Conservation (phyloP, 148 eudicot genomes). For the Persicaria tinctoria region DNA sequence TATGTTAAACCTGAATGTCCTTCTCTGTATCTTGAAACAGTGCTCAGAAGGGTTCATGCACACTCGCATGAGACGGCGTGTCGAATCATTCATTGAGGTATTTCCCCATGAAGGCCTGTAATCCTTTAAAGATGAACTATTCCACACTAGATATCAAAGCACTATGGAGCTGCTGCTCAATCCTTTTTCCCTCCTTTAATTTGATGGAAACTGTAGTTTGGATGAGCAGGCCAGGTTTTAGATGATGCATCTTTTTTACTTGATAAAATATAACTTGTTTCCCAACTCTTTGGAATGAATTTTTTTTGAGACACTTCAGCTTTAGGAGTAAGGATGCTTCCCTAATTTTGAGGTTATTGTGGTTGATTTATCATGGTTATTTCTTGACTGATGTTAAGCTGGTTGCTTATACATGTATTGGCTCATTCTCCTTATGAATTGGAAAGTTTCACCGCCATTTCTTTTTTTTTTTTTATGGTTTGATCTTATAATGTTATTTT, state of each 20-base stretch:
- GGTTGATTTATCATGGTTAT: neutral
- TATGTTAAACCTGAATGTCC: neutral
- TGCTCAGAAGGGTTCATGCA: conserved; percentile 99
- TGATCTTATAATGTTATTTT: neutral
- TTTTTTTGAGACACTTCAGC: too few species aligned
- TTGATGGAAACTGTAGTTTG: neutral
- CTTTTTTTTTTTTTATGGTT: neutral
- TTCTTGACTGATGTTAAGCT: neutral
- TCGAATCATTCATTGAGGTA: conserved; percentile 94
- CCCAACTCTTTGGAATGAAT: too few species aligned
- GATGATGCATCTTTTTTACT: too few species aligned
- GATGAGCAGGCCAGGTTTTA: neutral
- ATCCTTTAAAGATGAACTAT: neutral
- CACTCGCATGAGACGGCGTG: conserved; percentile 97
- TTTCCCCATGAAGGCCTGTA: neutral
- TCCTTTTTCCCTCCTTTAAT: neutral
- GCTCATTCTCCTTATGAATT: neutral
- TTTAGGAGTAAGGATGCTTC: neutral
- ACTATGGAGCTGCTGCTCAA: neutral
- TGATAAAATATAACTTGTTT: too few species aligned
- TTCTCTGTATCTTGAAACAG: conserved; percentile 28
- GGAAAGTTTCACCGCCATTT: too few species aligned
- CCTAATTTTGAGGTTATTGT: neutral
- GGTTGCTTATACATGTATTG: neutral
- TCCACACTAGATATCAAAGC: conserved; percentile 5